Base-by-base conservation (phyloP, 116 monocot species). In the Cymodocea nodosa region DNA sequence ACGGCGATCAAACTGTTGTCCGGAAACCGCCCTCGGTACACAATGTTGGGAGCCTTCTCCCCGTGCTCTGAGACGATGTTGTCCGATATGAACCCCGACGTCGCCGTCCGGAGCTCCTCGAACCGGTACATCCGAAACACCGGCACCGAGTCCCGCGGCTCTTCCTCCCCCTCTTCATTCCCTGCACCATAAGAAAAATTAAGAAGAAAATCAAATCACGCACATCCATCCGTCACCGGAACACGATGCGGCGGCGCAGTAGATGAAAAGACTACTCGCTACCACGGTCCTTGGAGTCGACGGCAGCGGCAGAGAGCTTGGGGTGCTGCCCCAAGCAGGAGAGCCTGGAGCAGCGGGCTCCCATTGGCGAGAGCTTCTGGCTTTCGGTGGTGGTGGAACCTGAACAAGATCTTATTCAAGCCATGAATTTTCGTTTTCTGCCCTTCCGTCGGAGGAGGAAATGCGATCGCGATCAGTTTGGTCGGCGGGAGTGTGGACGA, bases 21-120 rank as follows among this genome's bases (percentile, higher is more conserved):
- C 55, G 75, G 49, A 19, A 68, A 78, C 7, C 53, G 70, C 40
- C 79, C 94, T 15, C 78, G 70, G 79, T 90, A 95, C 48, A 95
- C 94, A 34, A 90, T 81, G 65, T 95, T 95, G 61, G 90, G 87
- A 0, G 90, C 94, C 81, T 95, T 95, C 79, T 95, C 90, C 6
- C 94, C 94, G 72, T 95, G 90, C 83, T 95, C 94, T 15, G 90
- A 95, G 53, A 95, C 90, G 69, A 95, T 95, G 75, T 74, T 65
- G 16, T 95, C 87, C 7, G 87, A 62, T 12, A 77, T 75, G 81
- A 95, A 95, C 15, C 84, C 84, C 34, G 82, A 82, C 5, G 94
- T 95, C n/a, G 94, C 90, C 22, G 67, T 79, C 44, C 81, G 65
- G 4, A 95, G 82, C 68, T 95, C 94, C 14, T 84, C 90, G 60